These are phyloP conservation scores for Pilobolus umbonatus DNA, from an alignment of 192 early-diverging fungal species.

Conservation along the genomic window DNA sequence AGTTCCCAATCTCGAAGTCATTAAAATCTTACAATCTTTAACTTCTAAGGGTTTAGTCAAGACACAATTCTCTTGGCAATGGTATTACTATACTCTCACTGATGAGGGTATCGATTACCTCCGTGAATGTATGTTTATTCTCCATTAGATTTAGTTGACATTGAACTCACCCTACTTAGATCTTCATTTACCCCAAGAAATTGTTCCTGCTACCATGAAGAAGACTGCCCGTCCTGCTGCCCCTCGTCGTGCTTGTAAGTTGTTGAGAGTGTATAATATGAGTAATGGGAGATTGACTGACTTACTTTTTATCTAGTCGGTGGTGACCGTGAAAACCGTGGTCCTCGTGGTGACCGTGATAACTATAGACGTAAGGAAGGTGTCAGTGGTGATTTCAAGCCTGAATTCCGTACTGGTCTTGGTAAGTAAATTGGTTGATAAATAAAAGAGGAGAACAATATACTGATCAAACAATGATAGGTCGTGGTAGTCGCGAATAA, in stretches of 20 bases:
- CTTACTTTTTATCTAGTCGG: conserved; percentile 44
- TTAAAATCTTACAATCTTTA: conserved; percentile 98
- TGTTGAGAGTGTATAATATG: not conserved
- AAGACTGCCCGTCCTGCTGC: conserved; percentile 81
- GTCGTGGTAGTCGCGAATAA: conserved; percentile 26
- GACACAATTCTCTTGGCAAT: conserved; percentile 99
- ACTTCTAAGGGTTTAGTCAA: conserved; percentile 90
- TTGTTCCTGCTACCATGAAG: conserved; percentile 96
- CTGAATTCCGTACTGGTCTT: conserved; percentile 95
- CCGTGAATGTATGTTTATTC: conserved; percentile 59
- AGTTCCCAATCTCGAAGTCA: conserved; percentile 97
- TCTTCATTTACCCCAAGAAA: conserved; percentile 96
- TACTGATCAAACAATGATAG: not conserved
- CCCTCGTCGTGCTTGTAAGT: conserved; percentile 64
- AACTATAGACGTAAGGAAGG: conserved; percentile 94
- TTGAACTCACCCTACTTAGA: conserved; percentile 29
- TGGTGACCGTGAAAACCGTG: conserved; percentile 57
- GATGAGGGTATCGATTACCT: conserved; percentile 97
- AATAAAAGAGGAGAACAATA: too few species aligned
- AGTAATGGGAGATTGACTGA: not conserved
- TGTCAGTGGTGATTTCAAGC: conserved; percentile 89
- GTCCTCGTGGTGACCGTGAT: conserved; percentile 73
- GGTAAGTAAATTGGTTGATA: conserved; percentile 34
- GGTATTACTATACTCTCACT: conserved; percentile 99
- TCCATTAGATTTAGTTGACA: not conserved